These are phyloP conservation scores for Aegilops tauschii DNA, from an alignment of 176 grass and related monocot species.

Conservation along the genomic window DNA sequence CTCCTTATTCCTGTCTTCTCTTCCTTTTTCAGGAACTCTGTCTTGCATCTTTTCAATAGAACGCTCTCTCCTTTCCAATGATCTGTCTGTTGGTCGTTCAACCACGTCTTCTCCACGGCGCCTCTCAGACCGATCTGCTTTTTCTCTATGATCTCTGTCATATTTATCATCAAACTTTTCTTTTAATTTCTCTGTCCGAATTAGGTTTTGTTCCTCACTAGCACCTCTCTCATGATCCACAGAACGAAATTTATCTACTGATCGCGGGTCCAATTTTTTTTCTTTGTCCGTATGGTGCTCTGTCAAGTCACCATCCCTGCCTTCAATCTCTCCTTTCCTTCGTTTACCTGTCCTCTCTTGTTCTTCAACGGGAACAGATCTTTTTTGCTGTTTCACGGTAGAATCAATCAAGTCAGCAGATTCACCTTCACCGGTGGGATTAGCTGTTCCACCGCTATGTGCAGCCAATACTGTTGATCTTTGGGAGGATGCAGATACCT, in stretches of 20 bases:
- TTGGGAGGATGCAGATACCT: slow-evolving; percentile 43
- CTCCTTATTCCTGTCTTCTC: slow-evolving; percentile 94
- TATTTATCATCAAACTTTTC: slow-evolving; percentile 70
- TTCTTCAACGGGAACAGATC: slow-evolving; percentile 56
- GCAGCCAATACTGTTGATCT: slow-evolving; percentile 35
- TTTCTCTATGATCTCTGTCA: slow-evolving; percentile 77
- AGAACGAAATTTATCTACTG: slow-evolving; percentile 50
- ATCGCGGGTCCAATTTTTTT: slow-evolving; percentile 36
- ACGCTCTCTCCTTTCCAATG: slow-evolving; percentile 68
- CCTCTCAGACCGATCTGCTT: slow-evolving; percentile 55
- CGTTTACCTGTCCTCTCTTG: slow-evolving; percentile 76
- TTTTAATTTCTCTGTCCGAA: slow-evolving; percentile 51
- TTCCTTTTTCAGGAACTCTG: slow-evolving; percentile 64
- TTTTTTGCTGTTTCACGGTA: slow-evolving; percentile 70
- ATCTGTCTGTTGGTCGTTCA: slow-evolving; percentile 77
- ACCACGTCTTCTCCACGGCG: slow-evolving; percentile 57
- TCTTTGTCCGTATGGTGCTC: slow-evolving; percentile 58
- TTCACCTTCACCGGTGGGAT: slow-evolving; percentile 46
- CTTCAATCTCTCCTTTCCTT: slow-evolving; percentile 74
- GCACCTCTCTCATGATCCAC: slow-evolving; percentile 59
- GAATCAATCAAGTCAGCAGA: slow-evolving; percentile 49
- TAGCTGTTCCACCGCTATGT: slow-evolving; percentile 37
- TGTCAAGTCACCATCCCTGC: slow-evolving; percentile 38
- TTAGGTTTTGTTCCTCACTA: slow-evolving; percentile 56
- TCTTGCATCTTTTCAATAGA: slow-evolving; percentile 80